Base-by-base conservation (phyloP, 164 flowering plant species). In the Magnolia changhungtana region DNA sequence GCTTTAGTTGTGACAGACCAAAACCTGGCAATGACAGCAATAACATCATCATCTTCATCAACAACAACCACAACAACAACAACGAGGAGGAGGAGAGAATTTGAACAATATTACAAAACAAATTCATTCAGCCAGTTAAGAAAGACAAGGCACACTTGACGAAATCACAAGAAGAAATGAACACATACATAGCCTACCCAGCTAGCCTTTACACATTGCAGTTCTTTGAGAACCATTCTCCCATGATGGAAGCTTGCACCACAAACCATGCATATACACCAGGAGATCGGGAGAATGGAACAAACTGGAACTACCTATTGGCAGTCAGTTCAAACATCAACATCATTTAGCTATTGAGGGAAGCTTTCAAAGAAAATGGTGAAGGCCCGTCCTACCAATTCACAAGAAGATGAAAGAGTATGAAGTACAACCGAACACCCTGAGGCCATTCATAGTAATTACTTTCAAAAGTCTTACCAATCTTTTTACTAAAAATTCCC, bases 311-410 rank as follows among this genome's bases (percentile, higher is more conserved):
- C 20, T 3, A 23, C 77, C 71, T n/a, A 29, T 61, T 24, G 10
- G 61, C 67, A 20, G 59, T 49, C 63, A 72, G 67, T 21, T 64
- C 31, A 8, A 9, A 67, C 37, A 65, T n/a, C 24, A 27, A 10
- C 50, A 16, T 31, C 11, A 59, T 76, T 86, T 77, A 92, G 83
- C 92, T 84, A 79, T 88, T 86, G 29, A 95, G 82, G 76, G 92
- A 92, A 76, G 91, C 91, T 83, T 86, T 88, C 81, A 92, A 80
- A 67, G 90, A 91, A 84, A 95, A 93, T 37, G 85, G 86, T 31
- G 89, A 85, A 81, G 63, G 78, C 49, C 77, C 90, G 75, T 92
- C 97, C 97, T 93, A 80, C 78, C 75, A 76, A 79, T 67, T 19
- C 37, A 76, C 51, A 31, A 67, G 1, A 10, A 74, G 20, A 67